Conservation (phyloP, 2,329 filamentous ascomycete genomes). For the Acephala macrosclerotiorum region DNA sequence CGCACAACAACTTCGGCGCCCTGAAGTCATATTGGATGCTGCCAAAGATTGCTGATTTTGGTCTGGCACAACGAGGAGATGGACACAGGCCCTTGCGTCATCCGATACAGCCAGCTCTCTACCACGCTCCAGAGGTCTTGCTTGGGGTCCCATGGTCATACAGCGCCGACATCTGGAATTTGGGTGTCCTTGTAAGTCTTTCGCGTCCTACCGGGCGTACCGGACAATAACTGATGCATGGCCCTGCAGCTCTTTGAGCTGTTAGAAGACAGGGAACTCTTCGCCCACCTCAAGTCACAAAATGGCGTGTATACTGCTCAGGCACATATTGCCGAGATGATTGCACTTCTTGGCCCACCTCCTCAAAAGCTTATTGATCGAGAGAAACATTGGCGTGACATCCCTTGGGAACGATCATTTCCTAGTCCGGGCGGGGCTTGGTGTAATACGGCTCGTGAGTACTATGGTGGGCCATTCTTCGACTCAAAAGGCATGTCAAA, state of each 20-base stretch:
- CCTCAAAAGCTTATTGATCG: constrained; percentile 87
- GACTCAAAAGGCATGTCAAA: constrained; percentile 44
- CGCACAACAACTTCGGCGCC: constrained; percentile 33
- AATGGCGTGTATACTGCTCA: constrained; percentile 96
- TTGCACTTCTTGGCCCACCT: constrained; percentile 89
- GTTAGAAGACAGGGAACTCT: constrained; percentile 95
- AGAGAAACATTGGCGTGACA: constrained; percentile 52
- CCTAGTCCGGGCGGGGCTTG: constrained; percentile 37
- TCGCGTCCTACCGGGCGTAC: too few relatives aligned
- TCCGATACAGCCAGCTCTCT: constrained; percentile 98
- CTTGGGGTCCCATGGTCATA: constrained; percentile 95
- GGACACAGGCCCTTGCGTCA: constrained; percentile 63
- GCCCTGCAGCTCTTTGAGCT: constrained; percentile 59
- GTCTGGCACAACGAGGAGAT: constrained; percentile 46
- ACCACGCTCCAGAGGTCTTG: constrained; percentile 94
- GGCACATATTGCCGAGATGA: constrained; percentile 87
- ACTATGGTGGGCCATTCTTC: constrained; percentile 48
- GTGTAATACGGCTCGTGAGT: constrained; percentile 46
- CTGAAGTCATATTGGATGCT: constrained; percentile 23
- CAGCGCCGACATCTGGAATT: constrained; percentile 97
- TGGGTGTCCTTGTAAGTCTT: constrained; percentile 88
- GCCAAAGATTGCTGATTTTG: constrained; percentile 90
- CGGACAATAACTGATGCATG: too few relatives aligned
- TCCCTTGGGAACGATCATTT: constrained; percentile 79
- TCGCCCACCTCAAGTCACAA: constrained; percentile 94